A percentile compares a stretch with the other conserved stretches of the same genome.
These are phyloP conservation scores for Alternaria ethzedia DNA, from an alignment of 2,329 filamentous ascomycete species.

Conservation along the genomic window DNA sequence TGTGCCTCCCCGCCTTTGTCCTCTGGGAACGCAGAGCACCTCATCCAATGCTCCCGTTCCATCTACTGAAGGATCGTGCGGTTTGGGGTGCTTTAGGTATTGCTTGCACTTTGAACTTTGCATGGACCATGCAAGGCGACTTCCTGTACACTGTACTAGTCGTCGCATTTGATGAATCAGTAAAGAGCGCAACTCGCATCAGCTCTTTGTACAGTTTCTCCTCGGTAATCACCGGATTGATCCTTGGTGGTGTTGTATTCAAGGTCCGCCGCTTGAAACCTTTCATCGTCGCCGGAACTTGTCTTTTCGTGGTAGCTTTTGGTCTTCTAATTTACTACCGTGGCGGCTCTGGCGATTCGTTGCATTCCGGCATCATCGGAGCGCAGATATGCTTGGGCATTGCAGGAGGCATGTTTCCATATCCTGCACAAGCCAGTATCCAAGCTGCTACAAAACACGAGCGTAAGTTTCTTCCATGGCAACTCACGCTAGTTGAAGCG, in stretches of 20 bases:
- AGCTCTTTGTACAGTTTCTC: constrained; percentile 64
- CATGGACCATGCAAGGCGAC: constrained; percentile 68
- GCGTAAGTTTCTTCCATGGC: constrained; percentile 19
- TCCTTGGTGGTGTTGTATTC: constrained; percentile 63
- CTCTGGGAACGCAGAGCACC: constrained; percentile 61
- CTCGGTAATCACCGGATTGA: constrained; percentile 64
- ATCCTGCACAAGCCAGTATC: constrained; percentile 58
- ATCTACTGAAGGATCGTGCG: constrained; percentile 66
- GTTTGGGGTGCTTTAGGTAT: constrained; percentile 70
- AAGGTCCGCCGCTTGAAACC: constrained; percentile 64
- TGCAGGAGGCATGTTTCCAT: constrained; percentile 67
- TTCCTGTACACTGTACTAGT: constrained; percentile 68
- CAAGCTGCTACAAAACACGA: constrained; percentile 60
- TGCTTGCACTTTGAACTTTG: constrained; percentile 8
- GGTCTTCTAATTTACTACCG: constrained; percentile 69
- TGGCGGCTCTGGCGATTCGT: constrained; percentile 53
- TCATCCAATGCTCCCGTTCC: constrained; percentile 66
- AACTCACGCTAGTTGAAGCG: background rate
- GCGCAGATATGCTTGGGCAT: constrained; percentile 68
- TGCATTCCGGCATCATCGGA: constrained; percentile 64
- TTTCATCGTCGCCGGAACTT: constrained; percentile 67
- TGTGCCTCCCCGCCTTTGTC: constrained; percentile 58
- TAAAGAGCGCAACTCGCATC: constrained; percentile 64
- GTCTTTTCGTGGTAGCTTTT: constrained; percentile 68
- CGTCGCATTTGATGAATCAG: constrained; percentile 66